Percentiles rank a stretch among this genome's conserved stretches.
phyloP scores from a whole-genome alignment of 225 moss, liverwort and hornwort genomes.

The Antitrichia curtipendula region DNA sequence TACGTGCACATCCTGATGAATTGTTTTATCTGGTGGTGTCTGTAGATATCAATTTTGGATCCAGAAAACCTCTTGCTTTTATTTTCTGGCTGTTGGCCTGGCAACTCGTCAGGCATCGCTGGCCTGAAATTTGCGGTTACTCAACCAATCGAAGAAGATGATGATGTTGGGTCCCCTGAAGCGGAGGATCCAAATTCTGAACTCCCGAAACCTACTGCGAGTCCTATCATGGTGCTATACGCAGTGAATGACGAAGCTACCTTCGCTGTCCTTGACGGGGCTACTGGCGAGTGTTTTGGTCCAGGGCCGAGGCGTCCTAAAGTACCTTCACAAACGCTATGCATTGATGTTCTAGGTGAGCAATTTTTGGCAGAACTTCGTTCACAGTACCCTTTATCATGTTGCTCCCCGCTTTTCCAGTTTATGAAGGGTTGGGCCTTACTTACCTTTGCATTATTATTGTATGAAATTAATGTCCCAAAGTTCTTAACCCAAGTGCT shows the following conservation, averaged over 20 bases:
- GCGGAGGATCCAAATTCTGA: constrained; percentile 11
- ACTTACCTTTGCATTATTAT: background rate
- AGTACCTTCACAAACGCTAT: constrained; percentile 46
- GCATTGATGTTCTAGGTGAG: constrained; percentile 64
- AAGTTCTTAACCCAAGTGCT: background rate
- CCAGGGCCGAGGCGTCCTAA: constrained; percentile 40
- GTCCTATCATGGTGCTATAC: constrained; percentile 26
- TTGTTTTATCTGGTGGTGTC: background rate
- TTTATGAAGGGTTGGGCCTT: background rate
- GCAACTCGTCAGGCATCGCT: constrained; percentile 42
- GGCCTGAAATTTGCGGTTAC: constrained; percentile 42
- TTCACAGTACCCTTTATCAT: background rate
- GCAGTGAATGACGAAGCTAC: constrained; percentile 56
- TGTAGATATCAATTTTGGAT: constrained; percentile 79
- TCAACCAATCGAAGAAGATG: constrained; percentile 15
- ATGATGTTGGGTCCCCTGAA: constrained; percentile 10
- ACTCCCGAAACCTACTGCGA: background rate
- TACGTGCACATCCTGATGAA: background rate
- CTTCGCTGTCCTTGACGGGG: constrained; percentile 54
- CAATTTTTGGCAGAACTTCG: background rate
- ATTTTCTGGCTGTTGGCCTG: constrained; percentile 51
- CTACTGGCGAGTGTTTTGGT: constrained; percentile 46
- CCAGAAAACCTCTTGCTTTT: constrained; percentile 28
- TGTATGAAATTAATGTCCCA: background rate
- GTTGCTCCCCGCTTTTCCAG: background rate